Evolutionary conservation across 2,329 filamentous ascomycete species (phyloP), one percentile per base, ranked within the genome.

Genomic region (Ampelomyces quisqualis): DNA sequence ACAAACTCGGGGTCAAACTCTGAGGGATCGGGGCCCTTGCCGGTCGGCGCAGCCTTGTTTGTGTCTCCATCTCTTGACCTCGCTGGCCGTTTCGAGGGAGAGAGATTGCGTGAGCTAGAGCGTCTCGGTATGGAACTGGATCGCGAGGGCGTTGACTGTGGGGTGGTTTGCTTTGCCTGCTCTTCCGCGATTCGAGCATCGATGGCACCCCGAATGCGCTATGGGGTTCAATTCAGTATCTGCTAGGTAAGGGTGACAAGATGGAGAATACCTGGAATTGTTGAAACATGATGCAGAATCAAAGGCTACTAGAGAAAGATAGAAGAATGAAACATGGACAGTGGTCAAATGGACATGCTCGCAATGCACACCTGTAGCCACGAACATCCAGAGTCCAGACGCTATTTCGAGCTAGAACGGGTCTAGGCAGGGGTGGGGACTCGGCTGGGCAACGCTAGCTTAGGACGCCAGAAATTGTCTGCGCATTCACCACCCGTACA

Each of bases 121-220:
- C 73, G 66, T 51, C 65, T 59, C 49, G 75, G 67, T 47, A 72
- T 63, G 39, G 77, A 68, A 53, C 59, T 74, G 47, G 68, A 72
- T 60, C 44, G 71, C 67, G 60, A 67, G 58, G 57, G 71, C 7
- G 56, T 77, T 65, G 49, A 75, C 58, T 27, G 72, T 56, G 35
- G 44, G 7, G 54, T 48, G 38, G 74, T 70, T 61, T 80, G 80
- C 43, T 88, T 85, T 43, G 88, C 86, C 70, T 95, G 88, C 72
- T 96, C 90, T 72, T 95, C 89, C 60, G 89, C 87, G 60, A 96
- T 93, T 60, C 85, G 85, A 58, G 84, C 83, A 67, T 95, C 88
- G 67, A 95, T 89, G 45, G 86, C 86, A 60, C 85, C 87, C 73
- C 88, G 87, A 57, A 95, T 76, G 75, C 87, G 81, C 86, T 93